A percentile compares a stretch with the other conserved stretches of the same genome.
Conservation (phyloP, 495 filamentous ascomycete genomes). For the Daldinia loculata region DNA sequence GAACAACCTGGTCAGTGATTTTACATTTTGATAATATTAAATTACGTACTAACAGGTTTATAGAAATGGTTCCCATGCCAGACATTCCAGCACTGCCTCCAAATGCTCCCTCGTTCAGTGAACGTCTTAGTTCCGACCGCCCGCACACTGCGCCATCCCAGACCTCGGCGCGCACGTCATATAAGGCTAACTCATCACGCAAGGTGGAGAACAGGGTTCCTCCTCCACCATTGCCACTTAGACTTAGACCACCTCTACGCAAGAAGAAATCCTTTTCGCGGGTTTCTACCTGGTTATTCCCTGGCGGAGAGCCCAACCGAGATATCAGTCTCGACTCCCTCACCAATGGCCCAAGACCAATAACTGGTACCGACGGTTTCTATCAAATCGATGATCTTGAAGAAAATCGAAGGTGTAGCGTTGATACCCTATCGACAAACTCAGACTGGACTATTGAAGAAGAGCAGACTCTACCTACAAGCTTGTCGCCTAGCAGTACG, state of each 20-base stretch:
- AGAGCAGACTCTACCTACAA: slow-evolving; percentile 53
- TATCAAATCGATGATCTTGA: slow-evolving; percentile 58
- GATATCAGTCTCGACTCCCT: slow-evolving; percentile 53
- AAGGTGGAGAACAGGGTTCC: slow-evolving; percentile 50
- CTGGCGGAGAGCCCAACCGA: slow-evolving; percentile 45
- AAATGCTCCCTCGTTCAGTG: slow-evolving; percentile 59
- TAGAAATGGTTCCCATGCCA: slow-evolving; percentile 57
- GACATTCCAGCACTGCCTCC: slow-evolving; percentile 57
- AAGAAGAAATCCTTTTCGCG: slow-evolving; percentile 68
- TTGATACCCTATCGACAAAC: slow-evolving; percentile 52
- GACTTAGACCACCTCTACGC: slow-evolving; percentile 58
- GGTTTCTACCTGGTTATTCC: slow-evolving; percentile 65
- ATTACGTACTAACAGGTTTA: slow-evolving; percentile 21
- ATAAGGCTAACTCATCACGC: slow-evolving; percentile 43
- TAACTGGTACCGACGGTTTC: slow-evolving; percentile 59
- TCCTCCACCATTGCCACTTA: slow-evolving; percentile 62
- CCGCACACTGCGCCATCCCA: slow-evolving; percentile 49
- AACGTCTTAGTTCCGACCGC: slow-evolving; percentile 55
- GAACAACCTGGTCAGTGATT: slow-evolving; percentile 40
- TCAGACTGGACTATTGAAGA: slow-evolving; percentile 56
- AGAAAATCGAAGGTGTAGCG: slow-evolving; percentile 43
- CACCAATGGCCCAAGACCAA: slow-evolving; percentile 59
- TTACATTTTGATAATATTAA: neutral
- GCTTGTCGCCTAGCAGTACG: slow-evolving; percentile 54
- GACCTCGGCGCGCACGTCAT: slow-evolving; percentile 28